phyloP scores from a whole-genome alignment of 805 yeast genomes.

The Candida silvicultrix region DNA sequence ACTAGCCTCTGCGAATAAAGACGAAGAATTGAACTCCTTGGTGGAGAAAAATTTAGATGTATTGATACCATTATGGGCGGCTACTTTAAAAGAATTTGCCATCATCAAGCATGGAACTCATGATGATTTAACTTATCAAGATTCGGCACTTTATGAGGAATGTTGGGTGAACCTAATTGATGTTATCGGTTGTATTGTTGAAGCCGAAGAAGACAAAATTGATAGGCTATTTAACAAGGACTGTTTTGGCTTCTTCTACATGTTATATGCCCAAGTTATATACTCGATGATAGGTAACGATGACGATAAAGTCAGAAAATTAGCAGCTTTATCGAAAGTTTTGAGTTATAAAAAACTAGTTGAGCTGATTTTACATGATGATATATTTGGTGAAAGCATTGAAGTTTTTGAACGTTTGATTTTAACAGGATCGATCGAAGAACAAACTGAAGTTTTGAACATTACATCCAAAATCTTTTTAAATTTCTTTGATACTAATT shows the following conservation, averaged over 20 bases:
- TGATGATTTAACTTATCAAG: constrained; percentile 27
- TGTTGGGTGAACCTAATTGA: constrained; percentile 77
- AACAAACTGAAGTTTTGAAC: constrained; percentile 43
- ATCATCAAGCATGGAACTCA: constrained; percentile 38
- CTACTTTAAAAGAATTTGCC: constrained; percentile 69
- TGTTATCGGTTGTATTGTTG: constrained; percentile 63
- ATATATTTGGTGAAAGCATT: constrained; percentile 66
- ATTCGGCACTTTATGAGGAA: constrained; percentile 41
- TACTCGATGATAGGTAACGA: constrained; percentile 53
- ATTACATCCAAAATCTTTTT: constrained; percentile 52
- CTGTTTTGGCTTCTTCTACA: constrained; percentile 62
- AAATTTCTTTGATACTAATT: constrained; percentile 30
- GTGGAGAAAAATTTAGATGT: constrained; percentile 50
- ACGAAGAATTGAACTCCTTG: constrained; percentile 41
- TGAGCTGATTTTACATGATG: constrained; percentile 55
- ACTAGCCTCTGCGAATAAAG: constrained; percentile 19
- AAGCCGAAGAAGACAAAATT: constrained; percentile 39
- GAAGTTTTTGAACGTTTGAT: constrained; percentile 71
- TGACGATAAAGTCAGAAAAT: constrained; percentile 27
- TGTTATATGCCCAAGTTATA: constrained; percentile 77
- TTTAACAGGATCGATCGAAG: constrained; percentile 43
- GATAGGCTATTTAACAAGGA: constrained; percentile 48
- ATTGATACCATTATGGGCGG: constrained; percentile 75
- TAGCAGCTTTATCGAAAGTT: constrained; percentile 48
- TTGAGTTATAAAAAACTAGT: constrained; percentile 52